Evolutionary conservation across 768 basidiomycete genomes (phyloP).

Genomic region (Rhodotorula sphaerocarpa): DNA sequence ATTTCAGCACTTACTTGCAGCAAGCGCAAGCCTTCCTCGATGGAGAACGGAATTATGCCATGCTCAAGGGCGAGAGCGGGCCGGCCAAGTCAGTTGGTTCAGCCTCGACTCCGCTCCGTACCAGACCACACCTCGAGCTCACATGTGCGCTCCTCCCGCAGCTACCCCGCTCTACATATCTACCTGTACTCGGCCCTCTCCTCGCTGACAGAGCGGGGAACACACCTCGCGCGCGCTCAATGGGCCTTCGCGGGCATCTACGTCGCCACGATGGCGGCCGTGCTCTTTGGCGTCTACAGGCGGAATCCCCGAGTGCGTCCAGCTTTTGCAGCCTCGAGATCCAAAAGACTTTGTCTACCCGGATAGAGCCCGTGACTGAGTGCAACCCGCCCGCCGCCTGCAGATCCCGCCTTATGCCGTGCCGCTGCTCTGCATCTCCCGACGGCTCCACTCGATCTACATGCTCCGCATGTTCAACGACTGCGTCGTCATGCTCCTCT

Average conservation of each 20-base stretch:
- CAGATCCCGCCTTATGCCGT: conserved; percentile 39
- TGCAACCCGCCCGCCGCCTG: neutral
- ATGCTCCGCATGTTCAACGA: conserved; percentile 90
- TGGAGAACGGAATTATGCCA: conserved; percentile 73
- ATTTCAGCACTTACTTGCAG: conserved; percentile 92
- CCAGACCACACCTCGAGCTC: no score
- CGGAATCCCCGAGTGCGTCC: conserved; percentile 49
- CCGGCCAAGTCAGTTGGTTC: conserved; percentile 66
- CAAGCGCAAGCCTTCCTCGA: conserved; percentile 69
- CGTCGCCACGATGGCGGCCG: conserved; percentile 55
- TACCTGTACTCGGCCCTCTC: conserved; percentile 69
- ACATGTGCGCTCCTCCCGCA: conserved; percentile 42
- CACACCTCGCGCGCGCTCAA: conserved; percentile 56
- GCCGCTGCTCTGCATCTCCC: conserved; percentile 68
- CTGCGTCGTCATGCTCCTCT: conserved; percentile 56
- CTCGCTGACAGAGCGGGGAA: conserved; percentile 54
- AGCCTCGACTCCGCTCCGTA: neutral
- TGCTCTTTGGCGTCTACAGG: conserved; percentile 58
- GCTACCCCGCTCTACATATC: conserved; percentile 91
- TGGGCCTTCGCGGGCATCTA: conserved; percentile 72
- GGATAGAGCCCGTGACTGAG: no score
- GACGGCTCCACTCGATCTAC: conserved; percentile 88
- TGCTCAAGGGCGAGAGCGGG: conserved; percentile 81
- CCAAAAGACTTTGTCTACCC: no score
- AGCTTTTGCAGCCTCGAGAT: no score